Base-by-base conservation (phyloP, 371 early-diverging fungal genomes). In the Lichtheimia ramosa region DNA sequence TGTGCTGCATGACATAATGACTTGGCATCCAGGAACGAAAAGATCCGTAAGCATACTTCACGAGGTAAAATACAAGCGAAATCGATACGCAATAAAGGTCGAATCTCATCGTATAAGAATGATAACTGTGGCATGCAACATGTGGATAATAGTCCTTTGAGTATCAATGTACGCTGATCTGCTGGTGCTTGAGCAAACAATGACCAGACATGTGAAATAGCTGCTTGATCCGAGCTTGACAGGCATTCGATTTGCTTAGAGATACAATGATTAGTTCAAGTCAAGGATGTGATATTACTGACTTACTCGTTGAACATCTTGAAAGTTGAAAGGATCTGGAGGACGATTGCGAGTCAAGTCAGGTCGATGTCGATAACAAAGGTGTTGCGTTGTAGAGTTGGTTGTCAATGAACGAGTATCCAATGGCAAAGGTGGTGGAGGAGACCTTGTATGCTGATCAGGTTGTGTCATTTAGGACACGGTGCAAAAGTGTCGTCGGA, bases 1-100 rank as follows among this genome's bases (percentile, higher is more conserved):
- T 93, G 93, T 3, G 95, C 92, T 7, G 94, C 92, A 66, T 88
- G 91, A 65, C 96, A 96, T 15, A 97, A 82, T 0, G 93, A 85
- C 18, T 82, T 87, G 15, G 95, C 96, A 68, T 97, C 98, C 49
- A 97, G 77, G 65, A 89, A 92, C 6, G 90, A 88, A 49, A 97
- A 78, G 51, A 96, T 89, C 46, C 85, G 74, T 43, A 94, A 70
- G 3, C 91, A 77, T 21, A 96, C 72, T 63, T 97, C 96, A 5
- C 81, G 78, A 0, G 96, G 95, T 15, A 89, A 66, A 16, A 83
- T 74, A 4, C 83, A 71, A 43, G 95, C 69, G 66, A 92, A 89
- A 71, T 96, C 96, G 39, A 96, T 86, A 16, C 90, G 83, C 27
- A 93, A 73, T 52, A 88, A 68, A 6, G 86, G 86, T 50, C 86